phyloP scores from a whole-genome alignment of 1,284 basidiomycete genomes.

The Lentinula novae-zelandiae region DNA sequence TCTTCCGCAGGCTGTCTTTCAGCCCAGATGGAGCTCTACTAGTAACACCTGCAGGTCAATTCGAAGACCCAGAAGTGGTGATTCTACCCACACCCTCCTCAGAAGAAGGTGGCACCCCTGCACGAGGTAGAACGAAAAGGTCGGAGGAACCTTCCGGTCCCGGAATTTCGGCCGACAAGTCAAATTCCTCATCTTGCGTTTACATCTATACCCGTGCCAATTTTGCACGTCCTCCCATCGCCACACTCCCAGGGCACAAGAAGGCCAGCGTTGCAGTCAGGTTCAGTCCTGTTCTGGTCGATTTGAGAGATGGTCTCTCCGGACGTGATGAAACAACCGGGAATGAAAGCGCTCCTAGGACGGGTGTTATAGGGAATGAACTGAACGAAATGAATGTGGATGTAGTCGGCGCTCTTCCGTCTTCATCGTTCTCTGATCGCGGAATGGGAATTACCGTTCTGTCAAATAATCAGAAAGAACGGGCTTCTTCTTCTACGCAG shows the following conservation, averaged over 20 bases:
- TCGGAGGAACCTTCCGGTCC: slow-evolving; percentile 34
- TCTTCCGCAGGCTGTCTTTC: slow-evolving; percentile 92
- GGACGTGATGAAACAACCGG: slow-evolving; percentile 27
- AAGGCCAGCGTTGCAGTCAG: slow-evolving; percentile 91
- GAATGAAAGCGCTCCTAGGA: slow-evolving; percentile 32
- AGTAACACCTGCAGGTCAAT: slow-evolving; percentile 93
- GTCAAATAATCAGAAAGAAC: slow-evolving; percentile 19
- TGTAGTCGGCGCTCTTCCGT: slow-evolving; percentile 41
- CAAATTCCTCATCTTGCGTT: slow-evolving; percentile 57
- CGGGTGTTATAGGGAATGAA: slow-evolving; percentile 63
- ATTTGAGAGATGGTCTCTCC: slow-evolving; percentile 64
- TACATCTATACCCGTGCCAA: slow-evolving; percentile 96
- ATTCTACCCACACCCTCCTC: slow-evolving; percentile 33
- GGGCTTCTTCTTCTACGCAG: background rate
- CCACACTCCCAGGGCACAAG: slow-evolving; percentile 94
- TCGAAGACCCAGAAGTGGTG: slow-evolving; percentile 80
- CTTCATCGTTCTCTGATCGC: slow-evolving; percentile 13
- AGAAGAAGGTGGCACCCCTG: slow-evolving; percentile 37
- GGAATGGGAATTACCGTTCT: slow-evolving; percentile 14
- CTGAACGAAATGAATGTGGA: slow-evolving; percentile 64
- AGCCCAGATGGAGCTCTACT: slow-evolving; percentile 93
- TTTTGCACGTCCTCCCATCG: slow-evolving; percentile 87
- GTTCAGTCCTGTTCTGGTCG: slow-evolving; percentile 93
- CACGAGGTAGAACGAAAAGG: slow-evolving; percentile 52
- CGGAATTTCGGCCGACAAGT: slow-evolving; percentile 13